Evolutionary conservation across 768 basidiomycete species (phyloP), one percentile per base, ranked within the genome.

Genomic region (Termitomyces sp.): DNA sequence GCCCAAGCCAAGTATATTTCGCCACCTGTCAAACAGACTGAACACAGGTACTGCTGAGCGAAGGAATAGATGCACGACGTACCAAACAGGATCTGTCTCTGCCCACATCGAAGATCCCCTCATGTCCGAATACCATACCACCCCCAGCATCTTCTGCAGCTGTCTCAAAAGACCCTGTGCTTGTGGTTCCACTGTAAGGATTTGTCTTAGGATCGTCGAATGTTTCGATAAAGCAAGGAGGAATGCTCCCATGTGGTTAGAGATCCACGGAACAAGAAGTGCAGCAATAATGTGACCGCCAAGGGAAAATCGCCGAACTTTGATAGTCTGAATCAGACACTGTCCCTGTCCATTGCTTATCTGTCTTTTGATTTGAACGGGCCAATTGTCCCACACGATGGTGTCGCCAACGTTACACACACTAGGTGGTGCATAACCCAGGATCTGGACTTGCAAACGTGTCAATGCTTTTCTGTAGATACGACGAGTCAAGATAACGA

Each of bases 71-170:
- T 24, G 36, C 53, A 63, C 70, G 29, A 36, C 34, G 4, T 55
- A 85, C 88, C 88, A 91, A 20, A 90, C 84, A 16, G 88, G 88
- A 68, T 90, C 88, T 42, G 77, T 77, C 61, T 83, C 81, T 3
- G 79, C 75, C 83, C 86, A 87, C 26, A 77, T 76, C 49, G 77
- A 47, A 48, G 75, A 26, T 82, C 80, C 29, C 83, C 84, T 18
- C 81, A 76, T 74, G 6, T 18, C 36, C 7, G 36, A 37, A 14
- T 37, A 13, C 34, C 3, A 6, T 32, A 32, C 8, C 7, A 32
- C 10, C 10, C 32, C 32, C 77, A 77, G 0, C 81, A 72, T 7
- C 60, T 41, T 59, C 16, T 56, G 51, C 20, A 57, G 47, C 51
- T 52, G 60, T 12, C 48, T 46, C 31, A 47, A 68, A 56, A 13